phyloP scores from a whole-genome alignment of 2,329 filamentous ascomycete genomes.

The Zarea fungicola region DNA sequence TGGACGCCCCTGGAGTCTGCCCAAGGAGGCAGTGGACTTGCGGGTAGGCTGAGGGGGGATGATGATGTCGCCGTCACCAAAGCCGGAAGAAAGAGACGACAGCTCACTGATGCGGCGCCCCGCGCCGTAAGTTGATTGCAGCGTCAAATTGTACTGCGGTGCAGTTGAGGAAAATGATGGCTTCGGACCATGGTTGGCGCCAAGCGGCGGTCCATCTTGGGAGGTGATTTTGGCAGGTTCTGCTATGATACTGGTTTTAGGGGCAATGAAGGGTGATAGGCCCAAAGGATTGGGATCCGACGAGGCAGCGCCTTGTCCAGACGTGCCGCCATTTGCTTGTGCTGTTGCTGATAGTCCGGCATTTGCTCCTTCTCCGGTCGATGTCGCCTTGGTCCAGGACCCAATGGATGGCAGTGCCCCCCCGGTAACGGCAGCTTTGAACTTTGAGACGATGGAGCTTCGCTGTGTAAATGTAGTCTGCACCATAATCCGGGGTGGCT shows the following conservation, averaged over 20 bases:
- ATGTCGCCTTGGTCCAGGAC: not conserved
- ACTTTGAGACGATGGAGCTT: not conserved
- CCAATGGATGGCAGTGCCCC: not conserved
- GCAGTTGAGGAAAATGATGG: constrained; percentile 9
- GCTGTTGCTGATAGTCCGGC: too few species aligned
- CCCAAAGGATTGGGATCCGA: not conserved
- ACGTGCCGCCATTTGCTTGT: too few species aligned
- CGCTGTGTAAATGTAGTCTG: not conserved
- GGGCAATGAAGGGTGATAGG: not conserved
- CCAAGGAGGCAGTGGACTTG: constrained; percentile 13
- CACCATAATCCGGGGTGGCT: not conserved
- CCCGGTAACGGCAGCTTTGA: not conserved
- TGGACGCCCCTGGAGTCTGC: not conserved
- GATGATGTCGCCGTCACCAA: constrained; percentile 57
- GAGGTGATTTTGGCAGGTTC: not conserved
- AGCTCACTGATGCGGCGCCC: constrained; percentile 44
- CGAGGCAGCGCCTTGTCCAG: too few species aligned
- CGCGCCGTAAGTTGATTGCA: constrained; percentile 30
- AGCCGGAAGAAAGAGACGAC: constrained; percentile 60
- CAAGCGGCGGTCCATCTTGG: not conserved
- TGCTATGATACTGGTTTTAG: not conserved
- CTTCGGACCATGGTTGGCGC: constrained; percentile 2
- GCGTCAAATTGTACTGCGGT: constrained; percentile 23
- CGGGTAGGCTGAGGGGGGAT: constrained; percentile 29
- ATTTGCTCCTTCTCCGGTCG: too few species aligned